These are phyloP conservation scores for Penicillium sp. DNA, from an alignment of 2,329 filamentous ascomycete genomes.

Conservation along the genomic window DNA sequence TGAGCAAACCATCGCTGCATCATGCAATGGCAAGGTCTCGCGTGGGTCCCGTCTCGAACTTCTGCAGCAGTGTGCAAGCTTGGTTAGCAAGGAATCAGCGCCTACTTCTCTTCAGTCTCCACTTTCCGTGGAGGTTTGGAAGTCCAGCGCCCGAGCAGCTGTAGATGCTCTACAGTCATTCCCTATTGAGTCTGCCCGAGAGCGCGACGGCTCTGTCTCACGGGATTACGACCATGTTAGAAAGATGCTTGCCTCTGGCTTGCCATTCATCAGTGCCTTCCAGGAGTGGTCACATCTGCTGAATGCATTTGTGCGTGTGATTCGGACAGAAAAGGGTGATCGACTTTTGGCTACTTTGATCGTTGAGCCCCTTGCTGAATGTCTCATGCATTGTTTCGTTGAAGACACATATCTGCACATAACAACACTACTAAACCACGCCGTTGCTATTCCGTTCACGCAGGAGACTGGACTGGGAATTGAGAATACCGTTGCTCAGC, in stretches of 20 bases:
- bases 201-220: constrained; percentile 51
- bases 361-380: constrained; percentile 65
- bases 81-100: constrained; percentile 19
- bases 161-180: constrained; percentile 40
- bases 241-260: constrained; percentile 62
- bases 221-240: constrained; percentile 67
- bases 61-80: constrained; percentile 35
- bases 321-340: constrained; percentile 62
- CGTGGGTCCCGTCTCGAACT: constrained; percentile 38
- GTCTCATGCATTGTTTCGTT: constrained; percentile 36
- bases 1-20: constrained; percentile 29
- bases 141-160: constrained; percentile 31
- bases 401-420: constrained; percentile 34
- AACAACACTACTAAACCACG: constrained; percentile 32
- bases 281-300: constrained; percentile 52
- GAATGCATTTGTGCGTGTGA: constrained; percentile 52
- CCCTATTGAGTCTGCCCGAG: constrained; percentile 38
- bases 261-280: constrained; percentile 25
- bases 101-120: constrained; percentile 5
- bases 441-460: constrained; percentile 34
- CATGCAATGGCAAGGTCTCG: constrained; percentile 33
- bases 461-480: constrained; percentile 9
- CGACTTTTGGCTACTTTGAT: constrained; percentile 62
- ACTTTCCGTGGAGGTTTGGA: constrained; percentile 33
- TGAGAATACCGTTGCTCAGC: constrained; percentile 3